Conservation (phyloP, 495 filamentous ascomycete species). For the Monascus purpureus region DNA sequence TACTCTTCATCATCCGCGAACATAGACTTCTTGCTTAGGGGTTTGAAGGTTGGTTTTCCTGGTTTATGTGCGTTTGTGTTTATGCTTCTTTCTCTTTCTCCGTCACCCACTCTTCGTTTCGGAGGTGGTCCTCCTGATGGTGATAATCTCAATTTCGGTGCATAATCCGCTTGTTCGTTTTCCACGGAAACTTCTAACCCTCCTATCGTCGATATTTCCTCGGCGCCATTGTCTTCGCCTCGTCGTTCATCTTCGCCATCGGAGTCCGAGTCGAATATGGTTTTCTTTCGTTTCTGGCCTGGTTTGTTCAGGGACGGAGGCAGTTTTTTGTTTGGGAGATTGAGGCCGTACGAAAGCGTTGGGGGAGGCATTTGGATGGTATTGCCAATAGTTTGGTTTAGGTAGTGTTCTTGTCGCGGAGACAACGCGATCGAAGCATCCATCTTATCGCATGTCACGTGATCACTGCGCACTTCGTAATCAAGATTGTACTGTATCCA, state of each 20-base stretch:
- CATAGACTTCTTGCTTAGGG: slow-evolving; percentile 25
- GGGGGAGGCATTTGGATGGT: slow-evolving; percentile 21
- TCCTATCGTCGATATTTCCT: slow-evolving; percentile 29
- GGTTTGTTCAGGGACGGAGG: slow-evolving; percentile 13
- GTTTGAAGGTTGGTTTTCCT: slow-evolving; percentile 17
- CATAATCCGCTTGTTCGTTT: slow-evolving; percentile 5
- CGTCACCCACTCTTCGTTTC: too few species aligned
- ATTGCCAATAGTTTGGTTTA: neutral
- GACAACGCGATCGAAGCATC: too few species aligned
- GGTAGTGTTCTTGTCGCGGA: neutral
- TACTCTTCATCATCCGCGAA: slow-evolving; percentile 29
- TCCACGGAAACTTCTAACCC: slow-evolving; percentile 16
- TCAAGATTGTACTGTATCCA: too few species aligned
- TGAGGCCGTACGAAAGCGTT: slow-evolving; percentile 44
- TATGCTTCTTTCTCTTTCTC: too few species aligned
- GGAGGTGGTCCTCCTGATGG: slow-evolving; percentile 11
- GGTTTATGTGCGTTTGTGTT: too few species aligned
- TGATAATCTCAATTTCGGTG: slow-evolving; percentile 1
- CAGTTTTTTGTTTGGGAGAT: slow-evolving; percentile 35
- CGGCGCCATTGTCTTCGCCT: neutral
- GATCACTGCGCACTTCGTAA: too few species aligned
- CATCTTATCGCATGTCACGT: slow-evolving; percentile 3
- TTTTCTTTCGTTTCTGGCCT: slow-evolving; percentile 35
- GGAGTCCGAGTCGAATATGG: slow-evolving; percentile 34
- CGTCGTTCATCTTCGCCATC: slow-evolving; percentile 31